Conservation (phyloP, 2,329 filamentous ascomycete species). For the Alternaria dauci region DNA sequence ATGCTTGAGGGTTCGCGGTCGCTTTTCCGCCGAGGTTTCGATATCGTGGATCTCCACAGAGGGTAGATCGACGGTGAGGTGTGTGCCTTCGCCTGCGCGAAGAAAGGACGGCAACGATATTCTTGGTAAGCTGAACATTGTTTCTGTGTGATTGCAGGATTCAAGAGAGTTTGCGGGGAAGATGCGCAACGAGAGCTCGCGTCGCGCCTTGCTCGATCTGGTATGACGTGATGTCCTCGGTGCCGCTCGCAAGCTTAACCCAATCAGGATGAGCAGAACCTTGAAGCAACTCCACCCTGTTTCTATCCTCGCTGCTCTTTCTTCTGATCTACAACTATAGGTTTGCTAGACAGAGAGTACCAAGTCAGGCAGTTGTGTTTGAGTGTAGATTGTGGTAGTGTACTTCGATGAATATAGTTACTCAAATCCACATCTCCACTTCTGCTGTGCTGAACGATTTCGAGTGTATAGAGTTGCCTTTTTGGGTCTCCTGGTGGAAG, state of each 20-base stretch:
- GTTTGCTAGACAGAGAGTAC: neutral
- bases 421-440: neutral
- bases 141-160: slow-evolving; percentile 14
- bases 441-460: neutral
- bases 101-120: slow-evolving; percentile 34
- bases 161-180: slow-evolving; percentile 31
- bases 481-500: too few species aligned
- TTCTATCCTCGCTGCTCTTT: neutral
- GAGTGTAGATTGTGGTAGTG: neutral
- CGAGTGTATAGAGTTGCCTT: too few species aligned
- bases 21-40: slow-evolving; percentile 80
- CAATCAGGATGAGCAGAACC: slow-evolving; percentile 1
- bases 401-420: neutral
- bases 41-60: slow-evolving; percentile 78
- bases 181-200: slow-evolving; percentile 20
- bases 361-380: neutral
- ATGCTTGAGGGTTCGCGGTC: slow-evolving; percentile 85
- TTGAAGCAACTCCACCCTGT: neutral
- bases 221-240: slow-evolving; percentile 32
- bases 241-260: slow-evolving; percentile 5
- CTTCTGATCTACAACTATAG: neutral
- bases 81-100: slow-evolving; percentile 22
- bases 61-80: slow-evolving; percentile 61
- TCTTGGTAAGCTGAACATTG: slow-evolving; percentile 37
- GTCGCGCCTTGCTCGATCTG: slow-evolving; percentile 29